Evolutionary conservation across 805 yeast species (phyloP).

Genomic region (Candida stauntonica): DNA sequence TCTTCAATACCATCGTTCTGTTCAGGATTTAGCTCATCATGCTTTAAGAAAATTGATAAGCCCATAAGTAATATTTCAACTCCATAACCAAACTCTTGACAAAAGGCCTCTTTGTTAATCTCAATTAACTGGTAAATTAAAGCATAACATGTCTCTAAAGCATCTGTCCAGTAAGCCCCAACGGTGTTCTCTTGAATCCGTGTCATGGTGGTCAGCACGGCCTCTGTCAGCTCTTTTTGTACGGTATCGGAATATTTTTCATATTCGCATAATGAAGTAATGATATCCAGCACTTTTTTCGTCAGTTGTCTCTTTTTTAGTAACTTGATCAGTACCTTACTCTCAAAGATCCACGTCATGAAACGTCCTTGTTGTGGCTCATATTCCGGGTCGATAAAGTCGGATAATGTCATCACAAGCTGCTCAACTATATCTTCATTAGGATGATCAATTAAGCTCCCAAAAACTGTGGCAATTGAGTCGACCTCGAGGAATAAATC

Average conservation of each 20-base stretch:
- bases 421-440: constrained; percentile 20
- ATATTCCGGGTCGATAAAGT: constrained; percentile 17
- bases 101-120: constrained; percentile 3
- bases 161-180: neutral
- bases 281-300: constrained; percentile 1
- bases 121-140: constrained; percentile 9
- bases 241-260: neutral
- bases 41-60: constrained; percentile 2
- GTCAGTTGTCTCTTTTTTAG: neutral
- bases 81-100: constrained; percentile 6
- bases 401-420: constrained; percentile 11
- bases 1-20: constrained; percentile 9
- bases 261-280: constrained; percentile 10
- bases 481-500: constrained; percentile 8
- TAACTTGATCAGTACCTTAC: constrained; percentile 1
- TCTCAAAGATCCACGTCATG: constrained; percentile 3
- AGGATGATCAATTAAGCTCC: constrained; percentile 11
- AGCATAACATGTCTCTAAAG: neutral
- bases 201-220: constrained; percentile 1
- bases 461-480: neutral
- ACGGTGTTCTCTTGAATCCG: neutral
- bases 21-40: neutral
- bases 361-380: constrained; percentile 9
- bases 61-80: constrained; percentile 13
- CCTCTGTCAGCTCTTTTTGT: constrained; percentile 1